These are phyloP conservation scores for Psilocybe azurescens DNA, from an alignment of 768 basidiomycete genomes.

Conservation along the genomic window DNA sequence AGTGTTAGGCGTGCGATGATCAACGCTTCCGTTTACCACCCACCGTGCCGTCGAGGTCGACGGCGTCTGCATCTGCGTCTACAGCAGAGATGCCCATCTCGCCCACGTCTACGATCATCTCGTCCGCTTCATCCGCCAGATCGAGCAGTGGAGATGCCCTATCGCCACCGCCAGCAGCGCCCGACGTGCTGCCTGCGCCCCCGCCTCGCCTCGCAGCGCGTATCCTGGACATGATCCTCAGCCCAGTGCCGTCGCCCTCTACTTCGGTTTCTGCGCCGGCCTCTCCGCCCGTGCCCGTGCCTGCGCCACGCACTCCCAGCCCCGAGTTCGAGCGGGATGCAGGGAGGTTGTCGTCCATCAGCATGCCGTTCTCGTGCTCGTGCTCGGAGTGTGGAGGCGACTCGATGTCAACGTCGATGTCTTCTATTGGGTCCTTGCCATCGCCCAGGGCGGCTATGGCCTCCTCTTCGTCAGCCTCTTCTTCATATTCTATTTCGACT, in stretches of 20 bases:
- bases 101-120: conserved; percentile 21
- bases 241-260: conserved; percentile 36
- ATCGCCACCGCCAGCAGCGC: conserved; percentile 18
- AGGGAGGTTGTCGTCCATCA: conserved; percentile 20
- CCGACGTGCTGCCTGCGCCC: conserved; percentile 4
- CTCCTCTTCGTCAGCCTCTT: conserved; percentile 31
- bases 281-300: conserved; percentile 11
- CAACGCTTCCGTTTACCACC: conserved; percentile 42
- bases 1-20: background rate
- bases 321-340: conserved; percentile 26
- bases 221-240: conserved; percentile 18
- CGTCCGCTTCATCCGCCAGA: conserved; percentile 24
- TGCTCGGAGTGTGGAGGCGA: conserved; percentile 21
- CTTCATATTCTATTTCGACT: conserved; percentile 40
- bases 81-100: conserved; percentile 18
- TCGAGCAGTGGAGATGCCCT: conserved; percentile 19
- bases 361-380: conserved; percentile 6
- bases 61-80: conserved; percentile 16
- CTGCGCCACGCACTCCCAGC: conserved; percentile 23
- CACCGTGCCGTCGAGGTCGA: conserved; percentile 37
- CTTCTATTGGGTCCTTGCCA: conserved; percentile 14
- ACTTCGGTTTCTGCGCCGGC: conserved; percentile 45
- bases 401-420: conserved; percentile 25
- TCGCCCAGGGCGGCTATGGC: conserved; percentile 15
- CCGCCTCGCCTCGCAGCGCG: conserved; percentile 19